phyloP scores from a whole-genome alignment of 2,329 filamentous ascomycete genomes.

The Pseudogymnoascus sp. region DNA sequence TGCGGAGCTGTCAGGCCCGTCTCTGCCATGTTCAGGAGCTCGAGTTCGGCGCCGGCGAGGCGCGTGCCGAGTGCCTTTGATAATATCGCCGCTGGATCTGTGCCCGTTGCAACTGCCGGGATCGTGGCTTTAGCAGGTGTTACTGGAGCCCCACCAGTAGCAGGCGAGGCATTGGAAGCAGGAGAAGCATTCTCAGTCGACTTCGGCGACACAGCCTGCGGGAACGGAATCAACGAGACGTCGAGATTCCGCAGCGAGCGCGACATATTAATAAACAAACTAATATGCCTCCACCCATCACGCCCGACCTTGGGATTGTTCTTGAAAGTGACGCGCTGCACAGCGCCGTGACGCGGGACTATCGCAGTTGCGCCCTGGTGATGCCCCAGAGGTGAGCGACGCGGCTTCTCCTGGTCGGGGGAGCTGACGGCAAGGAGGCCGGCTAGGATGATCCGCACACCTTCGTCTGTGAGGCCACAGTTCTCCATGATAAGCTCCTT shows the following conservation, averaged over 20 bases:
- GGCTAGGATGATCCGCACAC: conserved; percentile 75
- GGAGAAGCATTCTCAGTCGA: conserved; percentile 12
- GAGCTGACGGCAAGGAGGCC: conserved; percentile 74
- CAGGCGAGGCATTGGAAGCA: conserved; percentile 14
- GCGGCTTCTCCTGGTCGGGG: conserved; percentile 45
- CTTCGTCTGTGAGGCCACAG: conserved; percentile 79
- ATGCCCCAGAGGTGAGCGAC: conserved; percentile 17
- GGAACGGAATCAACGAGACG: conserved; percentile 76
- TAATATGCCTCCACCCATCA: conserved; percentile 87
- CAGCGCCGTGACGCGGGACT: conserved; percentile 41
- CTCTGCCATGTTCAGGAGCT: conserved; percentile 75
- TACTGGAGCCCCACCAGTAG: conserved; percentile 16
- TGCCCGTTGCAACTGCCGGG: conserved; percentile 20
- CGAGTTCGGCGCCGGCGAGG: conserved; percentile 64
- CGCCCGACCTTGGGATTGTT: conserved; percentile 77
- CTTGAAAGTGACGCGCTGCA: conserved; percentile 81
- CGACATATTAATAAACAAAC: conserved; percentile 83
- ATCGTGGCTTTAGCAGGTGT: conserved; percentile 17
- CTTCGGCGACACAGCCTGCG: conserved; percentile 30
- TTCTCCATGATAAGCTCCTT: conserved; percentile 80
- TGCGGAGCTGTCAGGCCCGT: conserved; percentile 65
- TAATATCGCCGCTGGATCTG: conserved; percentile 56
- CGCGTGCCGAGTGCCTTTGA: conserved; percentile 69
- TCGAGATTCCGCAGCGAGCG: conserved; percentile 79
- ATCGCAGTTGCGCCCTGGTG: conserved; percentile 10